Evolutionary conservation across 208 protist genomes (phyloP).

Genomic region (Leishmania tarentolae): DNA sequence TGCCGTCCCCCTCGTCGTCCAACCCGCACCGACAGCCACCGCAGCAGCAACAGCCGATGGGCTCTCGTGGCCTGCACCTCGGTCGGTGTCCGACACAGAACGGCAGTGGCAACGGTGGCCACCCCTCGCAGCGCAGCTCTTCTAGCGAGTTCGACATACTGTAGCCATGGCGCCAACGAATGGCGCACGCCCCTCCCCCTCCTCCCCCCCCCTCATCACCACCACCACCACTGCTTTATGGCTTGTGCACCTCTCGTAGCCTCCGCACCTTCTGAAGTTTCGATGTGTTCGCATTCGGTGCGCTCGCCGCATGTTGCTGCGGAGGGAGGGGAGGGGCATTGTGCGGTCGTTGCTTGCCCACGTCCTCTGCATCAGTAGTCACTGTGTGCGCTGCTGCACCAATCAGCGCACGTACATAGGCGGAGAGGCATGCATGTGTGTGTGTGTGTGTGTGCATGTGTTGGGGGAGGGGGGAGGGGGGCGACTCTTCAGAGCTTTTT

Average conservation of each 20-base stretch:
- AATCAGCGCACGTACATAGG: neutral
- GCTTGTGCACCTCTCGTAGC: no score
- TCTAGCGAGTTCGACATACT: conserved; percentile 27
- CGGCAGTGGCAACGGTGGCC: neutral
- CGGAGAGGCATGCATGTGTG: neutral
- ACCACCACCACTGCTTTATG: no score
- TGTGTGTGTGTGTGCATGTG: neutral
- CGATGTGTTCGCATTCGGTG: neutral
- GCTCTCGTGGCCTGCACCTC: conserved; percentile 2
- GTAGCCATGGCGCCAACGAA: neutral
- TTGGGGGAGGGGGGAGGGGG: neutral
- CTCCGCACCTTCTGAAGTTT: no score
- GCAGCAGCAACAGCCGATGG: conserved; percentile 7
- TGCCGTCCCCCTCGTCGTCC: neutral
- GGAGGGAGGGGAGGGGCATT: no score
- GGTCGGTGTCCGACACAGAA: no score
- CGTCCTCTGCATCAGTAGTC: neutral
- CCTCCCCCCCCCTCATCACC: neutral
- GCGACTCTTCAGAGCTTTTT: neutral
- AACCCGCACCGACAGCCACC: conserved; percentile 10
- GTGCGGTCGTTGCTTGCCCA: no score
- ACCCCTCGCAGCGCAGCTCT: conserved; percentile 22
- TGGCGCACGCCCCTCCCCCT: neutral
- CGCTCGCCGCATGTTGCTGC: neutral
- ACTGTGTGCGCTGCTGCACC: neutral